Evolutionary conservation across 306 rosid species (phyloP).

Genomic region (Glycine tomentella): DNA sequence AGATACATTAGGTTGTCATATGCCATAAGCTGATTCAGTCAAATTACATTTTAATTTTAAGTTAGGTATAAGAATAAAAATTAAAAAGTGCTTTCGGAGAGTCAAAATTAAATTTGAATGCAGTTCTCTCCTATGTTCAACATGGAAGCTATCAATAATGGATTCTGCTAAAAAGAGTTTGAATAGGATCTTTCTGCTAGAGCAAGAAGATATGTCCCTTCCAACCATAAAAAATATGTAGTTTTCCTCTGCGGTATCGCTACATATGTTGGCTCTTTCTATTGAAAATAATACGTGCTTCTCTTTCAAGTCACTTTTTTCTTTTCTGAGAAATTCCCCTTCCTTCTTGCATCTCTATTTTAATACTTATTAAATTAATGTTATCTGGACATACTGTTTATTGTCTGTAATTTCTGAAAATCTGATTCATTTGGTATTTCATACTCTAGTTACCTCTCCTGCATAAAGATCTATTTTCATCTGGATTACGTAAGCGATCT

Average conservation of each 20-base stretch:
- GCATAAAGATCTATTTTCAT: slow-evolving; percentile 91
- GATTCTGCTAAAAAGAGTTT: slow-evolving; percentile 19
- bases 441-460: slow-evolving; percentile 79
- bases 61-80: background rate
- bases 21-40: slow-evolving; percentile 20
- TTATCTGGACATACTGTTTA: slow-evolving; percentile 24
- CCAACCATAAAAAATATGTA: background rate
- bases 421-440: slow-evolving; percentile 36
- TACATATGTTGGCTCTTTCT: slow-evolving; percentile 23
- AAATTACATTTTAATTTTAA: slow-evolving; percentile 27
- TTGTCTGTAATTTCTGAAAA: slow-evolving; percentile 28
- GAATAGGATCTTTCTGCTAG: slow-evolving; percentile 34
- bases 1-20: slow-evolving; percentile 23
- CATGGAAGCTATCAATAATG: slow-evolving; percentile 17
- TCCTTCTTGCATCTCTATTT: slow-evolving; percentile 28
- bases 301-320: slow-evolving; percentile 20
- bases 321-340: background rate
- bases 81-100: slow-evolving; percentile 21
- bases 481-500: slow-evolving; percentile 94
- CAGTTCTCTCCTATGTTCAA: slow-evolving; percentile 12
- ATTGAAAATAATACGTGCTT: background rate
- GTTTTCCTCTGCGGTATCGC: background rate
- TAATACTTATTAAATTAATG: slow-evolving; percentile 31
- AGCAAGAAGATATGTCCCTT: slow-evolving; percentile 4
- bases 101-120: slow-evolving; percentile 25